Conservation (phyloP, 2,329 filamentous ascomycete genomes). For the Trichoderma breve region DNA sequence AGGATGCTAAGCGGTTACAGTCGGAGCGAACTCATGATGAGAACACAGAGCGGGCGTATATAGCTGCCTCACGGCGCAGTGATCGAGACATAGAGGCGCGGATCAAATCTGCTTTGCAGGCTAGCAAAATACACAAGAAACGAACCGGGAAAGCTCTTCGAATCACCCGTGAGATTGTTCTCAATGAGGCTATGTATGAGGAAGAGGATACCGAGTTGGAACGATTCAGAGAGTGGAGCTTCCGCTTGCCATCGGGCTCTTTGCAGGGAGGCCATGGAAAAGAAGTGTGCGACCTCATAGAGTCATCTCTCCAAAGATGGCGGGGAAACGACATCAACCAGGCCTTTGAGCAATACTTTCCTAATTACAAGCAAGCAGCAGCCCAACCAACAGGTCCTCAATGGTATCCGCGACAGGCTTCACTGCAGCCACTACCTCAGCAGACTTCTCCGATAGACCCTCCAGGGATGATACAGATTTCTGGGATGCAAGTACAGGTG, state of each 20-base stretch:
- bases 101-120: slow-evolving; percentile 80
- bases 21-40: slow-evolving; percentile 76
- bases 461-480: background rate
- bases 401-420: background rate
- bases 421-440: background rate
- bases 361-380: slow-evolving; percentile 34
- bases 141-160: slow-evolving; percentile 79
- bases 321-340: slow-evolving; percentile 47
- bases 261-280: slow-evolving; percentile 30
- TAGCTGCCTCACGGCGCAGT: slow-evolving; percentile 82
- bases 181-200: slow-evolving; percentile 94
- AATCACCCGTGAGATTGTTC: slow-evolving; percentile 81
- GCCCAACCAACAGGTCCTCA: slow-evolving; percentile 27
- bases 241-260: slow-evolving; percentile 19
- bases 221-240: slow-evolving; percentile 36
- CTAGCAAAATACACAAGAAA: slow-evolving; percentile 87
- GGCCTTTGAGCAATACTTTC: slow-evolving; percentile 48
- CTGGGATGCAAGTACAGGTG: background rate
- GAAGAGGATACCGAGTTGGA: slow-evolving; percentile 84
- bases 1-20: slow-evolving; percentile 37
- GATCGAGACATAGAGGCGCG: slow-evolving; percentile 86
- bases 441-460: background rate
- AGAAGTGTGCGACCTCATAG: slow-evolving; percentile 42
- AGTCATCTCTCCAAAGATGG: slow-evolving; percentile 38
- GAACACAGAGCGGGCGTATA: slow-evolving; percentile 85